Evolutionary conservation across 1,284 basidiomycete genomes (phyloP).

Genomic region (Sparassis latifolia): DNA sequence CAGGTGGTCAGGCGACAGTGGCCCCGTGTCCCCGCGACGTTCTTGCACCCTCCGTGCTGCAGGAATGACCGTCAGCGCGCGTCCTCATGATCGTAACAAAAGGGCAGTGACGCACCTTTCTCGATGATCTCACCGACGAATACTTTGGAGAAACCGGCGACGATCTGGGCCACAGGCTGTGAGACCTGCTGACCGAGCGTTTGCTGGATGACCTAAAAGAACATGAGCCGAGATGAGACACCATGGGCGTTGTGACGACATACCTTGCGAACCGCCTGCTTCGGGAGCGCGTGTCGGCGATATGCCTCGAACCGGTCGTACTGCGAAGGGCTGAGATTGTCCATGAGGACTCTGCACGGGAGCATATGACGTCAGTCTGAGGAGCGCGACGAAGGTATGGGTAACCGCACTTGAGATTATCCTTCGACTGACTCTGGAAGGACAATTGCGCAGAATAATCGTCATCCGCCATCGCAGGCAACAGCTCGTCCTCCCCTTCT

Average conservation of each 20-base stretch:
- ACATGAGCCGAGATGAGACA: neutral
- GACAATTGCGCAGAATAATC: constrained; percentile 75
- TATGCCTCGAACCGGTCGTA: constrained; percentile 88
- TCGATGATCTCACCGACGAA: constrained; percentile 92
- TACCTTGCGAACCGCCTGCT: constrained; percentile 77
- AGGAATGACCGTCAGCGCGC: neutral
- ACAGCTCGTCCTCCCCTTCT: constrained; percentile 49
- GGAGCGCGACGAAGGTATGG: neutral
- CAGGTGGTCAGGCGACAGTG: constrained; percentile 80
- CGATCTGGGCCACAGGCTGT: constrained; percentile 80
- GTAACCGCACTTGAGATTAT: constrained; percentile 63
- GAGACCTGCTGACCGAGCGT: constrained; percentile 79
- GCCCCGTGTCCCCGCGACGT: constrained; percentile 67
- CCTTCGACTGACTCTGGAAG: constrained; percentile 79
- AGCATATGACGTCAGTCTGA: neutral
- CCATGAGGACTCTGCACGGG: constrained; percentile 67
- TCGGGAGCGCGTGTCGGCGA: constrained; percentile 75
- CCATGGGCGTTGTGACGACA: constrained; percentile 10
- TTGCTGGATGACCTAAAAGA: constrained; percentile 73
- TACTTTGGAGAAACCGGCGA: constrained; percentile 85
- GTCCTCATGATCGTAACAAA: too few relatives aligned
- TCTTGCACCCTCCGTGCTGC: constrained; percentile 72
- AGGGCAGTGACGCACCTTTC: constrained; percentile 47
- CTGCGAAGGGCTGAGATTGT: constrained; percentile 78
- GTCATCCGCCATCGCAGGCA: constrained; percentile 80